A percentile compares a stretch with the other conserved stretches of the same genome.
phyloP scores from a whole-genome alignment of 2,329 filamentous ascomycete genomes.

The Phoma sp. region DNA sequence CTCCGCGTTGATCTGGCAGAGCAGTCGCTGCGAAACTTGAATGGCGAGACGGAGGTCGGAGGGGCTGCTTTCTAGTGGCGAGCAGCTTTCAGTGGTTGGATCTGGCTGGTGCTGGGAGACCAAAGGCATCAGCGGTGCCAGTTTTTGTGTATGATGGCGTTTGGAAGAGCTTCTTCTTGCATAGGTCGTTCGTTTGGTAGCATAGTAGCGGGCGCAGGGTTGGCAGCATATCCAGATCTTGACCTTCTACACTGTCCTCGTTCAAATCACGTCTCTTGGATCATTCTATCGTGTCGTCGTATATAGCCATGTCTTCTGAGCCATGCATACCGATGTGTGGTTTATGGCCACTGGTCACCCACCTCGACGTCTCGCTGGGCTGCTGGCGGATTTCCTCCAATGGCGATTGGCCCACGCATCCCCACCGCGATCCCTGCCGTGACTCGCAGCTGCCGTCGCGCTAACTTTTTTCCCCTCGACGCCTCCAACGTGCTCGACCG shows the following conservation, averaged over 20 bases:
- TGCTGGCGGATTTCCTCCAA: conserved; percentile 35
- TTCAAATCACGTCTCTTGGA: no score
- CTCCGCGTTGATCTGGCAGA: conserved; percentile 56
- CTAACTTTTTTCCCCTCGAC: conserved; percentile 37
- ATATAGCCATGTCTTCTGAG: background rate
- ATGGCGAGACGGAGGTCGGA: conserved; percentile 48
- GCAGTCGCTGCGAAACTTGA: conserved; percentile 51
- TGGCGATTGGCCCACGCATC: conserved; percentile 29
- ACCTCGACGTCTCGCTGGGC: conserved; percentile 15
- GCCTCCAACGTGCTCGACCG: conserved; percentile 20
- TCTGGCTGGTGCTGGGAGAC: background rate
- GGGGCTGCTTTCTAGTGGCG: conserved; percentile 44
- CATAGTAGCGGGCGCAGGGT: conserved; percentile 21
- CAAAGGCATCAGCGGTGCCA: background rate
- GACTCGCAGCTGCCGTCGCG: conserved; percentile 34
- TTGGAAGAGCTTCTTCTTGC: conserved; percentile 5
- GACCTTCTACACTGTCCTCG: no score
- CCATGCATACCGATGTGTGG: background rate
- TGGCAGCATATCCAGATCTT: background rate
- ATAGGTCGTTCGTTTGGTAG: conserved; percentile 19
- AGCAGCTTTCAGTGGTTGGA: background rate
- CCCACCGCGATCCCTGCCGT: conserved; percentile 22
- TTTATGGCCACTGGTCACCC: conserved; percentile 22
- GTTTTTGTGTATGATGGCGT: conserved; percentile 11
- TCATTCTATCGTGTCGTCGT: no score